Percentiles rank a stretch among this genome's conserved stretches.
Conservation (phyloP, 2,329 filamentous ascomycete genomes). For the Thielaviopsis ethacetica region DNA sequence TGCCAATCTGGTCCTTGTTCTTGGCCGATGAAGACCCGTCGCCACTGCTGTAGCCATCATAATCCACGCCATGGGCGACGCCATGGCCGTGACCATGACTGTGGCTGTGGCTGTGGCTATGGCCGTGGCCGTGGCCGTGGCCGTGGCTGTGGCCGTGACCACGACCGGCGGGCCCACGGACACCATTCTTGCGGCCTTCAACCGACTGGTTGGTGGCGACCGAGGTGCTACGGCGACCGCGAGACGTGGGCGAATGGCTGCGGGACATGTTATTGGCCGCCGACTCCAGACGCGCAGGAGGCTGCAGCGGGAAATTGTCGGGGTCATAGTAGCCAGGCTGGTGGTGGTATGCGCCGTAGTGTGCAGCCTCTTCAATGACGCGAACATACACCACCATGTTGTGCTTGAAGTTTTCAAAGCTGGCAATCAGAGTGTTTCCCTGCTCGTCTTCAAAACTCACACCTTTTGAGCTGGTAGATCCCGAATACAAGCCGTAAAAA, state of each 20-base stretch:
- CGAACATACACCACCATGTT: conserved; percentile 90
- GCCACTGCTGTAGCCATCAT: conserved; percentile 75
- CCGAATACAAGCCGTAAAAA: conserved; percentile 91
- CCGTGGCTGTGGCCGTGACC: conserved; percentile 31
- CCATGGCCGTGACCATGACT: conserved; percentile 28
- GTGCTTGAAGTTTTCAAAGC: conserved; percentile 88
- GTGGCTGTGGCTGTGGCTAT: too few species aligned
- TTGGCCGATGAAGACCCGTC: conserved; percentile 65
- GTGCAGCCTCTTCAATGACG: conserved; percentile 44
- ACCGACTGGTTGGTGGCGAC: conserved; percentile 33
- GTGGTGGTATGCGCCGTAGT: conserved; percentile 10
- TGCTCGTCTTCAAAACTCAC: conserved; percentile 89
- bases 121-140: conserved; percentile 13
- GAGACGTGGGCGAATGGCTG: conserved; percentile 56
- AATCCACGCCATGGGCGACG: conserved; percentile 38
- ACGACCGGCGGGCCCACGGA: conserved; percentile 25
- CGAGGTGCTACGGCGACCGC: conserved; percentile 63
- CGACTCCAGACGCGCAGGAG: conserved; percentile 35
- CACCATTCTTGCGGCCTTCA: conserved; percentile 46
- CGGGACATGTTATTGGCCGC: conserved; percentile 31
- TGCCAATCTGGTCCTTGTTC: conserved; percentile 72
- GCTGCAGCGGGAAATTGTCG: conserved; percentile 29
- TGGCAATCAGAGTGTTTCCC: conserved; percentile 81
- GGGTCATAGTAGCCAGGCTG: conserved; percentile 33
- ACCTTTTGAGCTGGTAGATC: conserved; percentile 50